Conservation (phyloP, 371 early-diverging fungal species). For the Mucor sp. region DNA sequence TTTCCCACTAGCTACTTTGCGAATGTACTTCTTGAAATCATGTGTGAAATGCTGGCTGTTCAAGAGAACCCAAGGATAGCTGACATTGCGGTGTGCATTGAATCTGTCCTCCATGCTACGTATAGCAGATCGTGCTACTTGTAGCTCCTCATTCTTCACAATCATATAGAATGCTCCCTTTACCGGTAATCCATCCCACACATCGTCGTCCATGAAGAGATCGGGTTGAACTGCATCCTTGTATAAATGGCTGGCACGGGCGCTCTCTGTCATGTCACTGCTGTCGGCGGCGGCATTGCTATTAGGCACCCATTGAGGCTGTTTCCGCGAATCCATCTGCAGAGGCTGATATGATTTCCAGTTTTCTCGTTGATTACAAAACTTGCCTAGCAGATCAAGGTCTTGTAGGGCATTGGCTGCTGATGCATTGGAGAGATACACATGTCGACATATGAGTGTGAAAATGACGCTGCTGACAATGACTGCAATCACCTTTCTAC, state of each 20-base stretch:
- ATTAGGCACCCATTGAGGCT: neutral
- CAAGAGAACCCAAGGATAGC: slow-evolving; percentile 58
- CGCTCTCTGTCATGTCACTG: slow-evolving; percentile 13
- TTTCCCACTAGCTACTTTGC: slow-evolving; percentile 26
- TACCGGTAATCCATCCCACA: slow-evolving; percentile 34
- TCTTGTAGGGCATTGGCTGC: neutral
- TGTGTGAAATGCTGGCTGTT: slow-evolving; percentile 39
- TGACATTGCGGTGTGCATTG: slow-evolving; percentile 24
- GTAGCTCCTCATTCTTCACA: slow-evolving; percentile 37
- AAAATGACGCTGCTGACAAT: neutral
- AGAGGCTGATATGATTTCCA: neutral
- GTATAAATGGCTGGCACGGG: neutral
- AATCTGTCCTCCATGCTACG: slow-evolving; percentile 53
- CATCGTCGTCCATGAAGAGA: slow-evolving; percentile 1
- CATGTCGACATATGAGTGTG: neutral
- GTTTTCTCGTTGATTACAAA: neutral
- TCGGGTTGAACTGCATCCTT: neutral
- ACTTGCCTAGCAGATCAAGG: neutral
- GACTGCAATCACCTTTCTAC: neutral
- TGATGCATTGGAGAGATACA: neutral
- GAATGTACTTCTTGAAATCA: slow-evolving; percentile 35
- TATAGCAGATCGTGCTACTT: slow-evolving; percentile 34
- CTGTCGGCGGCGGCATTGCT: no score
- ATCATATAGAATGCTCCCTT: slow-evolving; percentile 46
- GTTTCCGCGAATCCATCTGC: neutral